Evolutionary conservation across 176 grass and related monocot species (phyloP).

Genomic region (Poa annua): DNA sequence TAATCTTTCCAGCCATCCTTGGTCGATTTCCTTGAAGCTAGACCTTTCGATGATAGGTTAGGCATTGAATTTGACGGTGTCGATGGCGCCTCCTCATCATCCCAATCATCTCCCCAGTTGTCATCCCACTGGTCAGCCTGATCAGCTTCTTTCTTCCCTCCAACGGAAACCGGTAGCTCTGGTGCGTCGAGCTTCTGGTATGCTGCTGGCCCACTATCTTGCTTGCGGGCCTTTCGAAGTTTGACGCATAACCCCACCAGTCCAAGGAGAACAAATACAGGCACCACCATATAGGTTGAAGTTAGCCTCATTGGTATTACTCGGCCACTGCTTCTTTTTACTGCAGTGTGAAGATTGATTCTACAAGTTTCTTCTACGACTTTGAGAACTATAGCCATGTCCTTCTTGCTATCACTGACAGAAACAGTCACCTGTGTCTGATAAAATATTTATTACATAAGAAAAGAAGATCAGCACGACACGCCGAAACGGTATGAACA

Average conservation of each 20-base stretch:
- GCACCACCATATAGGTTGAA: conserved; percentile 51
- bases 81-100: conserved; percentile 80
- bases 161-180: conserved; percentile 59
- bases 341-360: conserved; percentile 60
- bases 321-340: conserved; percentile 42
- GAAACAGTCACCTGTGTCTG: conserved; percentile 72
- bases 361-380: conserved; percentile 56
- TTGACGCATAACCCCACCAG: conserved; percentile 54
- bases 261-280: conserved; percentile 51
- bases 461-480: conserved; percentile 24
- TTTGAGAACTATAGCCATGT: conserved; percentile 58
- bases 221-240: conserved; percentile 37
- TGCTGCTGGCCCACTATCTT: not conserved
- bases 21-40: conserved; percentile 64
- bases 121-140: conserved; percentile 76
- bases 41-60: conserved; percentile 80
- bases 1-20: conserved; percentile 97
- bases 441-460: not conserved
- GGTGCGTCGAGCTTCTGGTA: conserved; percentile 65
- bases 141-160: conserved; percentile 58
- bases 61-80: conserved; percentile 68
- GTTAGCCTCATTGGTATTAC: conserved; percentile 44
- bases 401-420: conserved; percentile 39
- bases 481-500: not conserved
- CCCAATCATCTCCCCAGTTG: conserved; percentile 82